These are phyloP conservation scores for Talaromyces sp. DNA, from an alignment of 2,329 filamentous ascomycete genomes.

Conservation along the genomic window DNA sequence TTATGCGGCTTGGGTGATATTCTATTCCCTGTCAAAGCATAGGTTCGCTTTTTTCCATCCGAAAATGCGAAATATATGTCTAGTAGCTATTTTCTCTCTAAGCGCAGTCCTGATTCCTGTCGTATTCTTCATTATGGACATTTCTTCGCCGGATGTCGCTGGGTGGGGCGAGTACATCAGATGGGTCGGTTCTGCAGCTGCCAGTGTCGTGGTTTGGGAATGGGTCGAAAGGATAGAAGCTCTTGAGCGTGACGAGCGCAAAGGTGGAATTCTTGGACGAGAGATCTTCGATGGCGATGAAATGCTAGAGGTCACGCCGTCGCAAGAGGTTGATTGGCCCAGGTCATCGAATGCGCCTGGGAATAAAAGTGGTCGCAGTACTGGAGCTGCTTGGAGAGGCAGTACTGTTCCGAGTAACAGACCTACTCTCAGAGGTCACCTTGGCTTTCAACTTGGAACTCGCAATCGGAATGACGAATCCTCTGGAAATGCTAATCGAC, in stretches of 20 bases:
- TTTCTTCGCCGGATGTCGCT: constrained; percentile 77
- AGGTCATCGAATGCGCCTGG: constrained; percentile 34
- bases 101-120: constrained; percentile 82
- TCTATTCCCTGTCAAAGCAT: constrained; percentile 88
- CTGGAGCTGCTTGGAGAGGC: constrained; percentile 38
- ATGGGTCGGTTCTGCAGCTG: constrained; percentile 92
- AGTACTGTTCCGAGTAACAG: constrained; percentile 36
- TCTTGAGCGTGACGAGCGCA: constrained; percentile 85
- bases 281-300: constrained; percentile 94
- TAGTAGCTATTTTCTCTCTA: constrained; percentile 75
- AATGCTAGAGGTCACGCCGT: constrained; percentile 69
- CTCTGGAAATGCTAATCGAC: constrained; percentile 17
- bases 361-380: constrained; percentile 31
- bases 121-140: constrained; percentile 89
- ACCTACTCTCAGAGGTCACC: constrained; percentile 35
- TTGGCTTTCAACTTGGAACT: constrained; percentile 27
- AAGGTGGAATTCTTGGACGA: constrained; percentile 83
- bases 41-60: constrained; percentile 86
- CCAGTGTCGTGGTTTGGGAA: constrained; percentile 96
- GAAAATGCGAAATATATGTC: constrained; percentile 81
- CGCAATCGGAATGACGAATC: constrained; percentile 22
- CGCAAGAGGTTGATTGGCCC: constrained; percentile 53
- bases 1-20: constrained; percentile 90
- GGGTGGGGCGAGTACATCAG: constrained; percentile 94
- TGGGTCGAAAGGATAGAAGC: constrained; percentile 96